Percentiles rank a stretch among this genome's conserved stretches.
These are phyloP conservation scores for Tinospora cordifolia DNA, from an alignment of 164 flowering plant genomes.

Conservation along the genomic window DNA sequence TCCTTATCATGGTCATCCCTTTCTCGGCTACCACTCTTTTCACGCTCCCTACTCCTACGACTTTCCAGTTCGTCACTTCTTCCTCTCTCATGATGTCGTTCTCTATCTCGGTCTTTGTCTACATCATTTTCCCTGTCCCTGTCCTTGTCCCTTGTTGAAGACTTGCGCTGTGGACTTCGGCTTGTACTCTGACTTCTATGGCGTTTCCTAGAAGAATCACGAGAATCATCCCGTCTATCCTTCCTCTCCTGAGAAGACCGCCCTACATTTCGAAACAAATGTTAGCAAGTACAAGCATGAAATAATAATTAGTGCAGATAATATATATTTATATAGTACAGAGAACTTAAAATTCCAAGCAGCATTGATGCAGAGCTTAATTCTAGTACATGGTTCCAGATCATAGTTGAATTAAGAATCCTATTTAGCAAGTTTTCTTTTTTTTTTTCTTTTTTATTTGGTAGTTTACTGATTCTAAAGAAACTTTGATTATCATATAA, in stretches of 20 bases:
- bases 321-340: not conserved
- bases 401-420: not conserved
- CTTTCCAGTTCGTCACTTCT: conserved; percentile 38
- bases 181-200: conserved; percentile 61
- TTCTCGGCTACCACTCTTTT: conserved; percentile 52
- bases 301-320: not conserved
- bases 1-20: conserved; percentile 38
- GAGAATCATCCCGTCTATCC: conserved; percentile 51
- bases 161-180: conserved; percentile 61
- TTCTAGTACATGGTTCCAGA: not conserved
- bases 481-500: too few species aligned
- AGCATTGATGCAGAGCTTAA: too few species aligned
- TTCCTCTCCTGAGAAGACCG: conserved; percentile 50
- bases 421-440: not conserved
- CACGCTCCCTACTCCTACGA: conserved; percentile 42
- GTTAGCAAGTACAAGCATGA: not conserved
- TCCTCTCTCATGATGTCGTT: conserved; percentile 45
- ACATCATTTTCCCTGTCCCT: conserved; percentile 44
- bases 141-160: conserved; percentile 43
- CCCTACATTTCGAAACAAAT: conserved; percentile 34
- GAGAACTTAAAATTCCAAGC: too few species aligned
- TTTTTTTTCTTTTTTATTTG: too few species aligned
- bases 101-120: conserved; percentile 49
- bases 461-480: too few species aligned
- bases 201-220: conserved; percentile 62